phyloP scores from a whole-genome alignment of 768 basidiomycete species.

The Leccinum uliginosum region DNA sequence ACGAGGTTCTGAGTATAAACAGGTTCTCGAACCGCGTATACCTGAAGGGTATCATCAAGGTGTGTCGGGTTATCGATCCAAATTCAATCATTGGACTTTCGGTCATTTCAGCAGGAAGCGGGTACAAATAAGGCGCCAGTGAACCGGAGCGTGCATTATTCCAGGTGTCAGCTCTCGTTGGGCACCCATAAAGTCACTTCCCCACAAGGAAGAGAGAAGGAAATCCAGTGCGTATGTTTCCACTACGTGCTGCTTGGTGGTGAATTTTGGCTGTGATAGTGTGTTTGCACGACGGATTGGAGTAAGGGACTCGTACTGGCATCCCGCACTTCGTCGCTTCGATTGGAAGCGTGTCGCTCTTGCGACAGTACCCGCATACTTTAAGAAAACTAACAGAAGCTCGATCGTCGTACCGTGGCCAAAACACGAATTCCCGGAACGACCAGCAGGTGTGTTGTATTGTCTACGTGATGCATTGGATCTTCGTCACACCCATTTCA shows the following conservation, averaged over 20 bases:
- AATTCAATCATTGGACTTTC: not conserved
- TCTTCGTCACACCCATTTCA: conserved; percentile 5
- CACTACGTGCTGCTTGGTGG: not conserved
- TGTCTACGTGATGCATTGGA: not conserved
- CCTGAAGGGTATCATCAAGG: conserved; percentile 41
- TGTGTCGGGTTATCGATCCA: conserved; percentile 17
- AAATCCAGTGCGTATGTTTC: conserved; percentile 41
- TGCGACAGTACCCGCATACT: conserved; percentile 56
- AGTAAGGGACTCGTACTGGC: conserved; percentile 58
- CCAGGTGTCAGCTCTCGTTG: conserved; percentile 74
- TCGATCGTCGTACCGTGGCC: conserved; percentile 70
- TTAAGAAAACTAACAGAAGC: conserved; percentile 29
- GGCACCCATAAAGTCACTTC: conserved; percentile 47
- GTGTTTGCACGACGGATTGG: conserved; percentile 75
- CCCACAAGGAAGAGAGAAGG: conserved; percentile 31
- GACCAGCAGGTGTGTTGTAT: conserved; percentile 23
- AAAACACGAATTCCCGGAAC: conserved; percentile 39
- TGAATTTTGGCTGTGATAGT: conserved; percentile 33
- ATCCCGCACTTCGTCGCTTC: conserved; percentile 48
- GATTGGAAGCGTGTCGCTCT: conserved; percentile 73
- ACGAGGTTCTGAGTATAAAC: conserved; percentile 73
- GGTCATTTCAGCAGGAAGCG: conserved; percentile 16
- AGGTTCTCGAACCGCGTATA: conserved; percentile 64
- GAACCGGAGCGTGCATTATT: conserved; percentile 57
- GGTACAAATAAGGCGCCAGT: conserved; percentile 22